Percentiles rank a stretch among this genome's conserved stretches.
Conservation (phyloP, 1,139 yeast genomes). For the Sugiyamaella grinbergsii region DNA sequence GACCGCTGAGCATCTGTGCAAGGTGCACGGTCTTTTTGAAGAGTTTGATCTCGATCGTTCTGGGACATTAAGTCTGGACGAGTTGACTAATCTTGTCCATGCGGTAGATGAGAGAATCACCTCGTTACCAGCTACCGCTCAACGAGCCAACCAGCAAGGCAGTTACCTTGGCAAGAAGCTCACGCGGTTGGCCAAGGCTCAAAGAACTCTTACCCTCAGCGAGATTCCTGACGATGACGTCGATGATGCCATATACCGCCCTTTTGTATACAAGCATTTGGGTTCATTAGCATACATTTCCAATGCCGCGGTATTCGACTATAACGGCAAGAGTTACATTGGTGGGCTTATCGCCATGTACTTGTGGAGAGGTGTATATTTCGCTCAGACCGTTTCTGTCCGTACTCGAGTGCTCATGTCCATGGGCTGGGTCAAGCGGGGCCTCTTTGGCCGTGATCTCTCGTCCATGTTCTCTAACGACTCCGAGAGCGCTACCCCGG, state of each 20-base stretch:
- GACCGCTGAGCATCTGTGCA: constrained; percentile 56
- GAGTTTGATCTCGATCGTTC: constrained; percentile 51
- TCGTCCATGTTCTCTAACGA: constrained; percentile 40
- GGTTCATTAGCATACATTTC: constrained; percentile 67
- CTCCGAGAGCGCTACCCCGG: constrained; percentile 10
- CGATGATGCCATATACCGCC: constrained; percentile 56
- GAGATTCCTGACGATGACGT: constrained; percentile 52
- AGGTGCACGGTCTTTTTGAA: constrained; percentile 53
- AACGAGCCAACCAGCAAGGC: constrained; percentile 68
- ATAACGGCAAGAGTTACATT: constrained; percentile 56
- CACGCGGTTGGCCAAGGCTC: constrained; percentile 49
- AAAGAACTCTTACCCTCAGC: constrained; percentile 44
- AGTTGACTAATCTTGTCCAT: constrained; percentile 51
- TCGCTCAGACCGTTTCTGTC: constrained; percentile 61
- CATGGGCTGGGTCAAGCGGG: constrained; percentile 67
- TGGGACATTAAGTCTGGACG: constrained; percentile 54
- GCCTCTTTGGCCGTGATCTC: constrained; percentile 61
- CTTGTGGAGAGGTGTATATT: constrained; percentile 66
- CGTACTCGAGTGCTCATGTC: constrained; percentile 59
- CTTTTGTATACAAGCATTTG: constrained; percentile 59
- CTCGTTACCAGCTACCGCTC: constrained; percentile 68
- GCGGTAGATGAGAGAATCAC: constrained; percentile 62
- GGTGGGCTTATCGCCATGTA: constrained; percentile 68
- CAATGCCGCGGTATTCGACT: constrained; percentile 65
- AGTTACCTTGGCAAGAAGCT: constrained; percentile 59